Base-by-base conservation (phyloP, 1,139 yeast species). In the Yamadazyma blattariae region DNA sequence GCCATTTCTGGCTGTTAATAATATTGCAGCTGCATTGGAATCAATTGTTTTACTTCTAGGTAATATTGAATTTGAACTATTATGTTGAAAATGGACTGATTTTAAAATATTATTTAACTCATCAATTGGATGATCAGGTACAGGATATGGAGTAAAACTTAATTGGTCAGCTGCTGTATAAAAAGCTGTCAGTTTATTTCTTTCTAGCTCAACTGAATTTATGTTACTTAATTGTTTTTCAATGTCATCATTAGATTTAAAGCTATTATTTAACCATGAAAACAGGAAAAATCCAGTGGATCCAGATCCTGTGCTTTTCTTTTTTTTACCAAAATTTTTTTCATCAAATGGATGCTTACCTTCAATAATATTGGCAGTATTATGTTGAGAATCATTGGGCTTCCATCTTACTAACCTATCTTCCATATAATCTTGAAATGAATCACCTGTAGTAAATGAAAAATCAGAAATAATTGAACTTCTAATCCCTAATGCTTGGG, bases 341-440 rank as follows among this genome's bases (percentile, higher is more conserved):
- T 37, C 34, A 40, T 67, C 69, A 38, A 50, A 73, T 0, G 77
- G 74, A 42, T 74, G 79, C 4, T 38, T 47, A 0, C 73, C 77
- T 25, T 51, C 49, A 29, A 71, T 42, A 0, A 63, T 46, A 7
- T 50, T 55, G 12, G 62, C 69, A 18, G 57, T 53, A 32, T 58
- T 64, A 30, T 61, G 65, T 27, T 72, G 71, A 0, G 78, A 68
- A 7, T 59, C 64, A 4, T 70, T 61, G 2, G 82, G 77, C 37
- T 73, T 62, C 76, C 80, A 79, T 30, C 80, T 56, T 1, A 71
- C 53, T 34, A 78, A 47, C 29, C 75, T 56, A 14, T 73, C 76
- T 44, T 78, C 83, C 74, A 77, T 68, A 31, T 57, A 59, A 10
- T 64, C 35, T 9, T 32, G 31, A 17, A 33, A 34, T 8, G 36